These are phyloP conservation scores for Solanum pinnatisectum DNA, from an alignment of 257 asterid genomes.

Conservation along the genomic window DNA sequence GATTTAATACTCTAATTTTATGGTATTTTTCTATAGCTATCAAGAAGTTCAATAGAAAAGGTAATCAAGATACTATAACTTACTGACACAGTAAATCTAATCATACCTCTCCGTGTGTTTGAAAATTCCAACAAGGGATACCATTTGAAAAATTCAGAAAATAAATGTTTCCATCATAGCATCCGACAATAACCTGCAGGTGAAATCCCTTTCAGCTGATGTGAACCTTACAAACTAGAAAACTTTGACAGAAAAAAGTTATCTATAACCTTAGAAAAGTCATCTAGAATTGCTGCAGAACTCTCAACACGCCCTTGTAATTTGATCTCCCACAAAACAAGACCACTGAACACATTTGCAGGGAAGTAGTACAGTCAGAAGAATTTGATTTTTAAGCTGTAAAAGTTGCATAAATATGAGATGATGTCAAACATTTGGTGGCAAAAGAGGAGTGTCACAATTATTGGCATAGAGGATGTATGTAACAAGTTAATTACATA, in stretches of 20 bases:
- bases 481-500: not conserved
- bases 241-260: not conserved
- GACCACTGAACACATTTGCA: conserved; percentile 43
- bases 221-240: not conserved
- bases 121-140: conserved; percentile 62
- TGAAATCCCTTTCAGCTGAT: not conserved
- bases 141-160: conserved; percentile 66
- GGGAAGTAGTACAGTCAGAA: not conserved
- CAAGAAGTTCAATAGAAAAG: not conserved
- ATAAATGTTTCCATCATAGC: conserved; percentile 71
- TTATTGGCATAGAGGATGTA: not conserved
- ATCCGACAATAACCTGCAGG: conserved; percentile 79
- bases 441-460: not conserved
- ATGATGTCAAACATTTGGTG: not conserved
- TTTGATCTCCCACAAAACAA: conserved; percentile 62
- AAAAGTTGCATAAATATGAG: not conserved
- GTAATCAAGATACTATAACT: not conserved
- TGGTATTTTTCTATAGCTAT: not conserved
- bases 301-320: conserved; percentile 82
- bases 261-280: conserved; percentile 61
- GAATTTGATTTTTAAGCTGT: not conserved
- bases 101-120: conserved; percentile 78
- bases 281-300: conserved; percentile 76
- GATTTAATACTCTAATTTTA: not conserved
- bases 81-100: not conserved